phyloP scores from a whole-genome alignment of 129 eudicot species.

The Deinandra increscens region DNA sequence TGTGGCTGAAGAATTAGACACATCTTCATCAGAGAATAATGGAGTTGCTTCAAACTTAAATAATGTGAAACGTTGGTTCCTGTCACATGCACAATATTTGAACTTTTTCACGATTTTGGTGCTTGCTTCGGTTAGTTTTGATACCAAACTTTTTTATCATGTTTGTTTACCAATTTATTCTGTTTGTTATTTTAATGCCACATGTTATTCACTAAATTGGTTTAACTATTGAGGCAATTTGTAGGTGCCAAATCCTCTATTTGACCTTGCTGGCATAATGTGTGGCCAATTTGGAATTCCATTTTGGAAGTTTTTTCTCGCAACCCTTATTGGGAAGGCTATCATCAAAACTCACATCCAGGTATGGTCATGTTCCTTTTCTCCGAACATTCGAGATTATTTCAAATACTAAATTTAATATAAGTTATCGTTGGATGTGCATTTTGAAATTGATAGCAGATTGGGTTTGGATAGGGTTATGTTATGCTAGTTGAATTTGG shows the following conservation, averaged over 20 bases:
- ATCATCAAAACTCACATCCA: constrained; percentile 93
- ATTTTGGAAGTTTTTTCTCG: constrained; percentile 87
- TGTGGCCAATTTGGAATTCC: constrained; percentile 99
- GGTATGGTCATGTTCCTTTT: constrained; percentile 39
- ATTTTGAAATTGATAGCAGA: neutral
- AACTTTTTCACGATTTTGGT: constrained; percentile 76
- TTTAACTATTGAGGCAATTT: constrained; percentile 21
- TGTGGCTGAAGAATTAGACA: constrained; percentile 62
- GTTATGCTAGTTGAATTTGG: neutral
- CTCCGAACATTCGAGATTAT: neutral
- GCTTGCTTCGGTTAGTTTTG: constrained; percentile 89
- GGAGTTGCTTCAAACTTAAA: constrained; percentile 56
- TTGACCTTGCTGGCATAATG: constrained; percentile 99
- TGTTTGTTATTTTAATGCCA: neutral
- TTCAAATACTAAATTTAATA: neutral
- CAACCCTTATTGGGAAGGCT: constrained; percentile 92
- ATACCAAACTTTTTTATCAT: constrained; percentile 10
- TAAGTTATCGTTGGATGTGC: neutral
- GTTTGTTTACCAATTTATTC: neutral
- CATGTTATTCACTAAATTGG: neutral
- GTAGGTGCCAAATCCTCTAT: constrained; percentile 97
- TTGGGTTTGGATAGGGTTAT: neutral
- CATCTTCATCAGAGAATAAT: constrained; percentile 44
- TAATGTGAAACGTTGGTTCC: constrained; percentile 67
- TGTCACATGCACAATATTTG: constrained; percentile 84